Base-by-base conservation (phyloP, 2,329 filamentous ascomycete species). In the Corynespora cassiicola region DNA sequence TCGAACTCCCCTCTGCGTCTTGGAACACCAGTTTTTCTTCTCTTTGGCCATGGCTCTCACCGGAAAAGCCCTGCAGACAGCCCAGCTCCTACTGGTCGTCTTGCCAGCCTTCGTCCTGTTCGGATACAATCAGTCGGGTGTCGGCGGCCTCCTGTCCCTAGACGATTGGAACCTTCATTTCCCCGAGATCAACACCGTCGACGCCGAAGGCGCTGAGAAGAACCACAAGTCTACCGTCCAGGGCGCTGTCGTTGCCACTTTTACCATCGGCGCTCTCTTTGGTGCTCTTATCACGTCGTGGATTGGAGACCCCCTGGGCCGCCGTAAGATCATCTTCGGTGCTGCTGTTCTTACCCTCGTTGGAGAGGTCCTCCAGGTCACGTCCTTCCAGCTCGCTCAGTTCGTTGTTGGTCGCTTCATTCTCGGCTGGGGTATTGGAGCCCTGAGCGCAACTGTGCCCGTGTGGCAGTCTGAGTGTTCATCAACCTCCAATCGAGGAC, bases 51-150 rank as follows among this genome's bases (percentile, higher is more conserved):
- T 38, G 50, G 50, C 34, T 25, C 37, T 53, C 28, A 45, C 29
- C 10, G 63, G 63, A 43, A 57, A 56, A 35, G 42, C 56, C 7
- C 55, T 67, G 16, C 54, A 56, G 39, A 47, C 47, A 36, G 53
- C 54, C 21, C 63, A 69, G 51, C 63, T 69, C 16, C 34, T 68
- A 45, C 53, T 70, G 28, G 62, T 72, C 23, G 68, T 70, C 36
- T 41, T 66, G 29, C 69, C 69, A 6, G 57, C 69, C 12, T 77
- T 76, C 42, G 69, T 76, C 36, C 63, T 75, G 31, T 78, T 75
- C 48, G 76, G 76, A 35, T 79, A 78, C 65, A 78, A 79, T 53
- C 74, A 78, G 51, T 72, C 73, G 31, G 73, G 73, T 30, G 66
- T 74, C n/a, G 75, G 75, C 28, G 74, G 75, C 10, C 62, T 78